Evolutionary conservation across 352 stramenopile species (phyloP).

Genomic region (Pythium aquatile): DNA sequence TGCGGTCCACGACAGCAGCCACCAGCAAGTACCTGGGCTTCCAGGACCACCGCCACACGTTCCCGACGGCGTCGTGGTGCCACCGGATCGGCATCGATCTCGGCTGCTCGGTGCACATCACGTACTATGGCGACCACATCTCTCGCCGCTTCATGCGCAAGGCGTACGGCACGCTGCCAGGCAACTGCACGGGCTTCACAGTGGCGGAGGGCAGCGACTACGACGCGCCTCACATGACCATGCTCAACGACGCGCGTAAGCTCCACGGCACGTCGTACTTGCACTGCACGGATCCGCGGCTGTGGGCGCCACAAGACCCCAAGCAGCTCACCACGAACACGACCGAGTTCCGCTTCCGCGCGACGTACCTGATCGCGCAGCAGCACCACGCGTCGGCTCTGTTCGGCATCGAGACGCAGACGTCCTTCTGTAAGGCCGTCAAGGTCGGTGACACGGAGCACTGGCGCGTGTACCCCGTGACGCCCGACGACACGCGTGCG

Average conservation of each 20-base stretch:
- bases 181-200: conserved; percentile 23
- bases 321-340: neutral
- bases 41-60: conserved; percentile 18
- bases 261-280: conserved; percentile 17
- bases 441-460: conserved; percentile 18
- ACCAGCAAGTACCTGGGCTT: conserved; percentile 21
- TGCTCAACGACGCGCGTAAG: conserved; percentile 17
- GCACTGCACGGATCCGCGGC: conserved; percentile 17
- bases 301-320: conserved; percentile 9
- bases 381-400: conserved; percentile 22
- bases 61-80: conserved; percentile 18
- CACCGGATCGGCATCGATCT: conserved; percentile 22
- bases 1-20: conserved; percentile 4
- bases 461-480: conserved; percentile 18
- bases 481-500: conserved; percentile 9
- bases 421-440: conserved; percentile 19
- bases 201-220: conserved; percentile 8
- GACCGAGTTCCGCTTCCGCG: conserved; percentile 21
- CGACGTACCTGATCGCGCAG: conserved; percentile 28
- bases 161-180: conserved; percentile 17
- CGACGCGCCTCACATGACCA: conserved; percentile 5
- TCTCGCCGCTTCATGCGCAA: conserved; percentile 21
- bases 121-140: conserved; percentile 17
- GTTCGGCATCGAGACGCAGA: conserved; percentile 25
- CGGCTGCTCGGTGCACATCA: conserved; percentile 12